Evolutionary conservation across 257 asterid genomes (phyloP).

Genomic region (Nicotiana tabacum): DNA sequence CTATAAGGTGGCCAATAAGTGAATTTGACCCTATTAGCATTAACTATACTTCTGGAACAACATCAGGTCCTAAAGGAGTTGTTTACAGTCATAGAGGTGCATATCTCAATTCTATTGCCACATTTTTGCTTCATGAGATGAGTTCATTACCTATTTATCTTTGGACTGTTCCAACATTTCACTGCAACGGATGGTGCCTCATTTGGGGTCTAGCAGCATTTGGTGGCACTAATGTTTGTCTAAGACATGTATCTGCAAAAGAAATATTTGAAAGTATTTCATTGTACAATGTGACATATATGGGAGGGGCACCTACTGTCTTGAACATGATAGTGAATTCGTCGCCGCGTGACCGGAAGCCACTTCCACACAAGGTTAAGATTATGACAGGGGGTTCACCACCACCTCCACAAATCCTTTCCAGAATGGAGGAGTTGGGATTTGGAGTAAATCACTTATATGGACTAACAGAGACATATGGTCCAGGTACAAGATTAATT

Average conservation of each 20-base stretch:
- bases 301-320: slow-evolving; percentile 7
- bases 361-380: neutral
- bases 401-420: slow-evolving; percentile 2
- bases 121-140: slow-evolving; percentile 24
- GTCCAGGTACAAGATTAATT: neutral
- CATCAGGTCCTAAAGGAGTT: slow-evolving; percentile 34
- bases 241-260: slow-evolving; percentile 27
- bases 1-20: slow-evolving; percentile 21
- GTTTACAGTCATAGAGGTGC: slow-evolving; percentile 36
- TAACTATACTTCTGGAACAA: slow-evolving; percentile 38
- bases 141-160: slow-evolving; percentile 25
- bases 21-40: slow-evolving; percentile 32
- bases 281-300: slow-evolving; percentile 1
- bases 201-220: slow-evolving; percentile 32
- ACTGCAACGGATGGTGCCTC: slow-evolving; percentile 39
- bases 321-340: neutral
- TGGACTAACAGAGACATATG: slow-evolving; percentile 2
- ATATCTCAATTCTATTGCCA: slow-evolving; percentile 30
- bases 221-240: slow-evolving; percentile 34
- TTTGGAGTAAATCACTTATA: neutral
- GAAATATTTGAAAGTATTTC: slow-evolving; percentile 8
- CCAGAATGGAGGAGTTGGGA: slow-evolving; percentile 2
- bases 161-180: slow-evolving; percentile 38
- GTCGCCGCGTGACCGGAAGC: neutral
- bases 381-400: neutral